These are phyloP conservation scores for Heracleum sosnowskyi DNA, from an alignment of 129 eudicot genomes.

Conservation along the genomic window DNA sequence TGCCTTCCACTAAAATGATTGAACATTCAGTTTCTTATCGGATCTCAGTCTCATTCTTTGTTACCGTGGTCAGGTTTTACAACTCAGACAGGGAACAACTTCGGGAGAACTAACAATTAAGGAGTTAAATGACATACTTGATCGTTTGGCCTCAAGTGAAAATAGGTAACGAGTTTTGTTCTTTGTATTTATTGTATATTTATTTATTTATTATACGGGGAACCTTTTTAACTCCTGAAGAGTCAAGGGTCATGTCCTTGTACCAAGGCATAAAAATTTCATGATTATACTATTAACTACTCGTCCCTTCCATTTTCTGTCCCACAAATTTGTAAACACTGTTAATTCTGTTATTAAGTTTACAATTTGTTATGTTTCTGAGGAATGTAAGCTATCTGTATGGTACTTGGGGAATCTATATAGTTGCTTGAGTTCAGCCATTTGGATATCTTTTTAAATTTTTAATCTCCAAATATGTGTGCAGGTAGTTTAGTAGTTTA, in stretches of 20 bases:
- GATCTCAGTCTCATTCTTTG: background rate
- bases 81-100: conserved; percentile 67
- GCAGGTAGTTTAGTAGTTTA: background rate
- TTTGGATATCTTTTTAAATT: background rate
- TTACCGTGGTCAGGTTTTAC: conserved; percentile 48
- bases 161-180: conserved; percentile 47
- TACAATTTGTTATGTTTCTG: background rate
- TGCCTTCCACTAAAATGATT: background rate
- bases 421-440: background rate
- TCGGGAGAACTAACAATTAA: conserved; percentile 73
- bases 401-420: background rate
- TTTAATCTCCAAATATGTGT: background rate
- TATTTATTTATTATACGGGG: background rate
- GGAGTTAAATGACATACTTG: conserved; percentile 76
- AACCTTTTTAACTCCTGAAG: background rate
- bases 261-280: background rate
- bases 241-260: background rate
- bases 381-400: background rate
- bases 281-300: background rate
- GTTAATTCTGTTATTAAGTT: background rate
- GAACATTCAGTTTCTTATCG: background rate
- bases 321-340: background rate
- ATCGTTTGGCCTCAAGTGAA: conserved; percentile 78
- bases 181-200: background rate
- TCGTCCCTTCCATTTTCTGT: background rate